phyloP scores from a whole-genome alignment of 495 filamentous ascomycete genomes.

The Penicilliopsis zonata region DNA sequence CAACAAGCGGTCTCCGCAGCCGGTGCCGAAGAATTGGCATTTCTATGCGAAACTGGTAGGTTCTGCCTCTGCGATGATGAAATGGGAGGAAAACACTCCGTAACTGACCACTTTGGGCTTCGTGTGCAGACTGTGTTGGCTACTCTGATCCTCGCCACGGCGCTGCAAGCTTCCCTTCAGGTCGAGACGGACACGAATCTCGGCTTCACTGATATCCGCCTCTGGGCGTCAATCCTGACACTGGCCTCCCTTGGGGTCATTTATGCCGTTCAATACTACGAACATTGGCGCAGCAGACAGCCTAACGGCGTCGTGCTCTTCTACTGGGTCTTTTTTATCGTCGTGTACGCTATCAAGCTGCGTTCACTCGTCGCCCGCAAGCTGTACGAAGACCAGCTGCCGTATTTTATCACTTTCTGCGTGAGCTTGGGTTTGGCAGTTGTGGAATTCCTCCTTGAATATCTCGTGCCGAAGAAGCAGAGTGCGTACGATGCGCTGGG shows the following conservation, averaged over 20 bases:
- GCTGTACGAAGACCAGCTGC: conserved; percentile 46
- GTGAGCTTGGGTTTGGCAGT: conserved; percentile 60
- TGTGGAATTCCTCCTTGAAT: conserved; percentile 74
- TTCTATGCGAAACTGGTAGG: conserved; percentile 86
- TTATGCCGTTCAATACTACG: conserved; percentile 79
- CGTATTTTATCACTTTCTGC: conserved; percentile 73
- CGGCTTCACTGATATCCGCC: conserved; percentile 75
- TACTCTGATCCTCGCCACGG: conserved; percentile 53
- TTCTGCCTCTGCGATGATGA: conserved; percentile 3
- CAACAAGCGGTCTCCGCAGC: conserved; percentile 47
- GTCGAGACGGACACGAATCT: conserved; percentile 54
- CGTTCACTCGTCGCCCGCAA: conserved; percentile 75
- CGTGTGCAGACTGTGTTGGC: conserved; percentile 54
- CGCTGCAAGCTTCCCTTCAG: conserved; percentile 66
- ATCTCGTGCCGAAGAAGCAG: conserved; percentile 78
- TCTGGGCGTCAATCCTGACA: conserved; percentile 75
- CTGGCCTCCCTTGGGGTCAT: conserved; percentile 70
- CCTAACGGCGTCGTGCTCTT: conserved; percentile 90
- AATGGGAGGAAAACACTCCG: conserved; percentile 2
- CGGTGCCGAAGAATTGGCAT: conserved; percentile 79
- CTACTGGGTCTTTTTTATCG: conserved; percentile 88
- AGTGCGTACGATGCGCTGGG: conserved; percentile 72
- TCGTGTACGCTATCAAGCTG: conserved; percentile 72
- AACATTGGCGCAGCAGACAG: conserved; percentile 79
- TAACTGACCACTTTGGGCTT: conserved; percentile 10